Conservation (phyloP, 2,329 filamentous ascomycete genomes). For the Aspergillus sp. region DNA sequence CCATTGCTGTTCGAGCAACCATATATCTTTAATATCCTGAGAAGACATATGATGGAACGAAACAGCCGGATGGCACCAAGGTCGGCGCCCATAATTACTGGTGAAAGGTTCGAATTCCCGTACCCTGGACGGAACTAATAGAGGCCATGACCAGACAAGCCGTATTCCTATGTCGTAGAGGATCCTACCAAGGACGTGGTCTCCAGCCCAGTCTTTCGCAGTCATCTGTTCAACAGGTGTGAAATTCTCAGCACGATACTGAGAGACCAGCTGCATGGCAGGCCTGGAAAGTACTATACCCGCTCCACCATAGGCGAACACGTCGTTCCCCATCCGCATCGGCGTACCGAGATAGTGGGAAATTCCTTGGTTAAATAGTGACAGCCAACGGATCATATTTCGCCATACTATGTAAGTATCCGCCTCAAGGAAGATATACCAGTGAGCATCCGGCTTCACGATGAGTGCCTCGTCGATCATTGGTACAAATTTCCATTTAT, state of each 20-base stretch:
- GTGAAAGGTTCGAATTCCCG: slow-evolving; percentile 27
- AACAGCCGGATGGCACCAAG: slow-evolving; percentile 29
- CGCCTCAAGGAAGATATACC: slow-evolving; percentile 58
- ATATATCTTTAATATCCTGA: slow-evolving; percentile 25
- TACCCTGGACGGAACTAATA: slow-evolving; percentile 20
- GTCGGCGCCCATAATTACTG: slow-evolving; percentile 16
- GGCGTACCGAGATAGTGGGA: slow-evolving; percentile 53
- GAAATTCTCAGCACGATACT: slow-evolving; percentile 40
- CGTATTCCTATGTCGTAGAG: slow-evolving; percentile 42
- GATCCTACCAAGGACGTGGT: slow-evolving; percentile 47
- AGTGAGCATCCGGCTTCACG: slow-evolving; percentile 48
- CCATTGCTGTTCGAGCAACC: slow-evolving; percentile 27
- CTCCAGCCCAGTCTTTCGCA: slow-evolving; percentile 43
- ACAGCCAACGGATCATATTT: slow-evolving; percentile 53
- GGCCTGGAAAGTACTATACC: slow-evolving; percentile 51
- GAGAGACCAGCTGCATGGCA: slow-evolving; percentile 44
- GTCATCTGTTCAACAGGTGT: slow-evolving; percentile 45
- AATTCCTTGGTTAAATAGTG: slow-evolving; percentile 43
- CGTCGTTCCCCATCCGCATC: slow-evolving; percentile 44
- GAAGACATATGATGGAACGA: slow-evolving; percentile 31
- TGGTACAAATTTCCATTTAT: slow-evolving; percentile 58
- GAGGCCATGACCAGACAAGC: slow-evolving; percentile 30
- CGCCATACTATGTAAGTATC: slow-evolving; percentile 56
- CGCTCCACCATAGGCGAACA: slow-evolving; percentile 52
- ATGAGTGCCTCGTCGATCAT: slow-evolving; percentile 50